Evolutionary conservation across 257 asterid genomes (phyloP), one percentile per base, ranked within the genome.

Genomic region (Solanum appendiculatum): DNA sequence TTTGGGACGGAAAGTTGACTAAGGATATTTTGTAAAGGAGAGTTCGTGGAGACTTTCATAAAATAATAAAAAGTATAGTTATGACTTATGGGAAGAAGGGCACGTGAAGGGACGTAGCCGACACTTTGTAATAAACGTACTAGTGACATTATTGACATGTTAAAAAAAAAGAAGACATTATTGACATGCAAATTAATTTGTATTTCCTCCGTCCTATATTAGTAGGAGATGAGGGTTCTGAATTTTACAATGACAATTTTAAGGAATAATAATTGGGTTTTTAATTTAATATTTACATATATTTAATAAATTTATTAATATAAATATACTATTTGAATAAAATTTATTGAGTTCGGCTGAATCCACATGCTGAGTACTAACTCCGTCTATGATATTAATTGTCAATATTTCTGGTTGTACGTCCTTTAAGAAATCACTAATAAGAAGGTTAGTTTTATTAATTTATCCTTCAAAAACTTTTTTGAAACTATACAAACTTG

Each of bases 81-180:
- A 54, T 54, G 63, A 86, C 90, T 91, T 90, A 31, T 42, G 23
- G 63, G 63, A 78, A 42, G 42, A 74, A 48, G 87, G 88, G 34
- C 87, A 86, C 91, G 87, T 85, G 94, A 87, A 91, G 48, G 90
- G 82, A 66, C 90, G 91, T 40, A 37, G 93, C 95, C 95, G 98
- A 94, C 95, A 88, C 5, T 21, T 87, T 31, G 18, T 64, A 63
- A 87, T 86, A 87, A 87, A 81, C 37, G 84, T 82, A 72, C 82
- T 68, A 44, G 9, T 29, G 91, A 42, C 85, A 87, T 88, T 84
- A 87, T 60, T 69, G 77, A 15, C 46, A 34, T 2, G 73, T 72
- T 34, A 16, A 15, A 18, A 18, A 7, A 9, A 3, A 1, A 23
- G 1, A 15, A 31, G 42, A 31, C 25, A 16, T 70, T 70, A 33